These are phyloP conservation scores for Lichtheimia hyalospora DNA, from an alignment of 371 early-diverging fungal genomes.

Conservation along the genomic window DNA sequence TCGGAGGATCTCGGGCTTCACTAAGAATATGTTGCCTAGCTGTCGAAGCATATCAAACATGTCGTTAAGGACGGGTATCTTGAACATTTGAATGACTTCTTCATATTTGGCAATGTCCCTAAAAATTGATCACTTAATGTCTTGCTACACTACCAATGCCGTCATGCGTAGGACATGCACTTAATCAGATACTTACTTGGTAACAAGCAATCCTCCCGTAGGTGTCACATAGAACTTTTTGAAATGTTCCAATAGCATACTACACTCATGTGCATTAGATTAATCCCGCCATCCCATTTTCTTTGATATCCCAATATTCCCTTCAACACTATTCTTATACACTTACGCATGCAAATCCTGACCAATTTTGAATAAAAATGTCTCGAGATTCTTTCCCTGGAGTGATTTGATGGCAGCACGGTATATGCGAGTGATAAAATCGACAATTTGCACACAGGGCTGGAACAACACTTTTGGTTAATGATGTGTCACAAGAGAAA, in stretches of 20 bases:
- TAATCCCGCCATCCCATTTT: not conserved
- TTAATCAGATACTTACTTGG: conserved; percentile 61
- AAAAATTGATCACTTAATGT: not conserved
- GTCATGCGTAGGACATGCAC: too few species aligned
- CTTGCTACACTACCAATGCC: not conserved
- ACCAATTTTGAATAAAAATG: conserved; percentile 80
- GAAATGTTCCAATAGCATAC: conserved; percentile 88
- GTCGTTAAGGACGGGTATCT: conserved; percentile 73
- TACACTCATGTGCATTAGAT: conserved; percentile 19
- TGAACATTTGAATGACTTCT: conserved; percentile 77
- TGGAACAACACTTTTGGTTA: conserved; percentile 16
- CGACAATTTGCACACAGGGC: conserved; percentile 73
- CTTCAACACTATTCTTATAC: not conserved
- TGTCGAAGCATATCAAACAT: conserved; percentile 92
- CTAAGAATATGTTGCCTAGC: conserved; percentile 87
- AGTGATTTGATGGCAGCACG: conserved; percentile 59
- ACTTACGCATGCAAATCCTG: conserved; percentile 74
- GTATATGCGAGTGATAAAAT: conserved; percentile 65
- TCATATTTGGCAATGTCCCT: conserved; percentile 94
- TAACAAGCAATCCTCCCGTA: conserved; percentile 84
- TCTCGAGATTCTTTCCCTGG: conserved; percentile 79
- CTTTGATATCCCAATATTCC: not conserved
- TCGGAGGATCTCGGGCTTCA: conserved; percentile 86
- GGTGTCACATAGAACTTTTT: conserved; percentile 84
- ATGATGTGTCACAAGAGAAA: not conserved